Evolutionary conservation across 2,329 filamentous ascomycete genomes (phyloP).

Genomic region (Dendryphion nanum): DNA sequence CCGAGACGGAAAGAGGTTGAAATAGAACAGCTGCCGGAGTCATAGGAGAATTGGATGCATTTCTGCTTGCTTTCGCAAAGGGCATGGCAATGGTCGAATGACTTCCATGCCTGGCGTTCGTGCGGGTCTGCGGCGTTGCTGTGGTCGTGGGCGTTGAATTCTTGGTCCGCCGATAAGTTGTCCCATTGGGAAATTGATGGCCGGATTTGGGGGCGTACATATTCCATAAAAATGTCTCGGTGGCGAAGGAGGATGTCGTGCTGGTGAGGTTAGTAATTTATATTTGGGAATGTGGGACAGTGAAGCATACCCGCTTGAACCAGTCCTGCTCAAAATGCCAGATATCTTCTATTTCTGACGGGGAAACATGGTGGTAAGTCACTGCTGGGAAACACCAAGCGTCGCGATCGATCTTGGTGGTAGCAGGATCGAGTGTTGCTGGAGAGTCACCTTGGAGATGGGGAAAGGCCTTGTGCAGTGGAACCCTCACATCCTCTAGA

Average conservation of each 20-base stretch:
- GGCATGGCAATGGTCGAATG: slow-evolving; percentile 32
- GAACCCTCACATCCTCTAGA: slow-evolving; percentile 34
- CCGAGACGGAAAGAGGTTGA: slow-evolving; percentile 30
- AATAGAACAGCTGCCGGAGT: slow-evolving; percentile 30
- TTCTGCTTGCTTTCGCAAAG: slow-evolving; percentile 32
- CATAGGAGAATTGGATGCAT: slow-evolving; percentile 37
- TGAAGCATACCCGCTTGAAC: slow-evolving; percentile 26
- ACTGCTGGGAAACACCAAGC: slow-evolving; percentile 47
- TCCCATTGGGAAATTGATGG: slow-evolving; percentile 28
- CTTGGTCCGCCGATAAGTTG: slow-evolving; percentile 36
- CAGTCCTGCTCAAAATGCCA: slow-evolving; percentile 42
- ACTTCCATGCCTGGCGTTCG: slow-evolving; percentile 36
- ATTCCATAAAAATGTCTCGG: slow-evolving; percentile 37
- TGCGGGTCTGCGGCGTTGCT: slow-evolving; percentile 14
- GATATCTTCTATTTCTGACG: slow-evolving; percentile 36
- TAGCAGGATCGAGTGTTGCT: slow-evolving; percentile 40
- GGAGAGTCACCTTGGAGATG: slow-evolving; percentile 48
- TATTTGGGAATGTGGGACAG: slow-evolving; percentile 6
- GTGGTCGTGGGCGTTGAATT: slow-evolving; percentile 36
- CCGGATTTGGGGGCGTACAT: slow-evolving; percentile 30
- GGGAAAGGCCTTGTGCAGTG: slow-evolving; percentile 41
- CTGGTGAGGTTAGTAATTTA: slow-evolving; percentile 16
- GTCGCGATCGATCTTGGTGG: slow-evolving; percentile 31
- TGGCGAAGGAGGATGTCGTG: slow-evolving; percentile 35
- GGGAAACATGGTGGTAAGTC: slow-evolving; percentile 41